These are phyloP conservation scores for Trebouxia sp. DNA, from an alignment of 139 green algal genomes.

Conservation along the genomic window DNA sequence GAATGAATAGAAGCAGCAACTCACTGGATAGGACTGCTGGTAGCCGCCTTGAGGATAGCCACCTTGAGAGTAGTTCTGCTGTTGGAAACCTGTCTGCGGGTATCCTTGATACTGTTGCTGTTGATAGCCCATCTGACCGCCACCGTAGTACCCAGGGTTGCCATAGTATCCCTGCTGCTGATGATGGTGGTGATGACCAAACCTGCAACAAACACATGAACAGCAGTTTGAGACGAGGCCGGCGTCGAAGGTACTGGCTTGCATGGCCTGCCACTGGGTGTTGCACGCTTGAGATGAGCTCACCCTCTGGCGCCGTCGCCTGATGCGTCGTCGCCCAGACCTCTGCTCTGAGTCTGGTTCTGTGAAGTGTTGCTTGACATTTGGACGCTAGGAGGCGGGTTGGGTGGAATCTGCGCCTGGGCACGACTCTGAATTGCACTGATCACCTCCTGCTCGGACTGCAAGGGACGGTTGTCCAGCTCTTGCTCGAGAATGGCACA, in stretches of 20 bases:
- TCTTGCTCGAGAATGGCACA: slow-evolving; percentile 10
- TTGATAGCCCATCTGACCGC: neutral
- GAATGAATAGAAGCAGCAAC: too few species aligned
- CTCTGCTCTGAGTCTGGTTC: neutral
- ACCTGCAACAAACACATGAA: neutral
- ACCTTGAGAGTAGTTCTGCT: neutral
- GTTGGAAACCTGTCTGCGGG: neutral
- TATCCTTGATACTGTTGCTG: too few species aligned
- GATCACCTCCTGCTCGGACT: slow-evolving; percentile 13
- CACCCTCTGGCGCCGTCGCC: neutral
- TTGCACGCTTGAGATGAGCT: too few species aligned
- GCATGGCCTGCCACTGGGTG: too few species aligned
- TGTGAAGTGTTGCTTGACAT: neutral
- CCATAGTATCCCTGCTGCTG: neutral
- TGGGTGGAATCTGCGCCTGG: slow-evolving; percentile 12
- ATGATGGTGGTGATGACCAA: slow-evolving; percentile 19
- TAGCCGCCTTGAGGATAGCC: neutral
- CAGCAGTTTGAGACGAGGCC: neutral
- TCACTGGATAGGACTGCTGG: neutral
- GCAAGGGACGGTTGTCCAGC: neutral
- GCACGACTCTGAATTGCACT: slow-evolving; percentile 1
- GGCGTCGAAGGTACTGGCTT: too few species aligned
- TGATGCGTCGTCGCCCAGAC: neutral
- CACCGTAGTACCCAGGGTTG: neutral
- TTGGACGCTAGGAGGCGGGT: neutral